phyloP scores from a whole-genome alignment of 2,329 filamentous ascomycete species.

The Acrocalymma vagum region DNA sequence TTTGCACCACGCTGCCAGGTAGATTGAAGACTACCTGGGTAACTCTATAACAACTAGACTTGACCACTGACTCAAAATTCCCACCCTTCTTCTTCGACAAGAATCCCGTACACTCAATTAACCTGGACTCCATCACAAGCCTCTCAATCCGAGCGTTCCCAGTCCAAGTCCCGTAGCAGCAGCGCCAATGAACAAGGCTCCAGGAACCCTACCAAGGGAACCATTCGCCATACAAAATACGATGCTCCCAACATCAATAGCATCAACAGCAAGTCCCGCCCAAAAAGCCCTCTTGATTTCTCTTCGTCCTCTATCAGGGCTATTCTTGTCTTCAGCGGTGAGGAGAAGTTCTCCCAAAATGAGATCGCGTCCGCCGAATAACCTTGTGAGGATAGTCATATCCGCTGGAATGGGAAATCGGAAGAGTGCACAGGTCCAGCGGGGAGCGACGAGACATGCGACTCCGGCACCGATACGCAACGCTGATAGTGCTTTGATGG shows the following conservation, averaged over 20 bases:
- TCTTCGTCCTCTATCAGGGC: slow-evolving; percentile 19
- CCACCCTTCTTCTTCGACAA: too few species aligned
- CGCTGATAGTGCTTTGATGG: slow-evolving; percentile 29
- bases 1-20: too few species aligned
- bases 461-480: slow-evolving; percentile 28
- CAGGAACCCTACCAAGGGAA: slow-evolving; percentile 22
- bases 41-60: too few species aligned
- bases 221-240: slow-evolving; percentile 28
- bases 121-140: too few species aligned
- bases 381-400: slow-evolving; percentile 21
- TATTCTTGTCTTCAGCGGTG: slow-evolving; percentile 28
- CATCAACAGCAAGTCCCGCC: slow-evolving; percentile 28
- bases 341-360: slow-evolving; percentile 32
- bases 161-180: slow-evolving; percentile 22
- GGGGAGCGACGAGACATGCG: slow-evolving; percentile 28
- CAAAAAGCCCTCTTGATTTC: slow-evolving; percentile 35
- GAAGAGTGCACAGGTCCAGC: slow-evolving; percentile 27
- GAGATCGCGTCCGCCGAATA: slow-evolving; percentile 32
- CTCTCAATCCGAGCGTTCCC: slow-evolving; percentile 23
- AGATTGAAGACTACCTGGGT: too few species aligned
- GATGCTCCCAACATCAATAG: slow-evolving; percentile 27
- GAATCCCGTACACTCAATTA: too few species aligned
- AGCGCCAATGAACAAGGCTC: slow-evolving; percentile 23
- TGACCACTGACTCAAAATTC: too few species aligned
- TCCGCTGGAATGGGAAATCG: slow-evolving; percentile 19